These are phyloP conservation scores for Phytophthora pinifolia DNA, from an alignment of 352 stramenopile genomes.

Conservation along the genomic window DNA sequence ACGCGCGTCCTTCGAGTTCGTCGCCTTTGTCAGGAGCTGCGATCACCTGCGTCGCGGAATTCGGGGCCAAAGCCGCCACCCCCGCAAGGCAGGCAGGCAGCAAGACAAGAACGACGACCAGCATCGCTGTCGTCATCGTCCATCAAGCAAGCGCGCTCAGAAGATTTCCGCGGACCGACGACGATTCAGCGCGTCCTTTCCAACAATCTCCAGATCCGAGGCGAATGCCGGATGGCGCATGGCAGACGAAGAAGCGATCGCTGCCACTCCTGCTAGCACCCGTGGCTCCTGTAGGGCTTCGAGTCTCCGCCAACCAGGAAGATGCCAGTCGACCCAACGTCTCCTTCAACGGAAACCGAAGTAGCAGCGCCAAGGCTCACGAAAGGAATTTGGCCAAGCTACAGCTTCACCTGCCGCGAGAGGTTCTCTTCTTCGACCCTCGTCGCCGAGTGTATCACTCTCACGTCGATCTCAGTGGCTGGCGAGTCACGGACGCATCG, in stretches of 20 bases:
- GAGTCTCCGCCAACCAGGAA: constrained; percentile 27
- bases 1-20: constrained; percentile 62
- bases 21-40: constrained; percentile 68
- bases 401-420: constrained; percentile 36
- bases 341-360: constrained; percentile 8
- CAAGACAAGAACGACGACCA: constrained; percentile 8
- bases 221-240: constrained; percentile 24
- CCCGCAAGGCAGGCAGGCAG: not conserved
- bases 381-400: constrained; percentile 29
- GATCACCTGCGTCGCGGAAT: constrained; percentile 48
- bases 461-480: constrained; percentile 59
- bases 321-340: not conserved
- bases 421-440: constrained; percentile 41
- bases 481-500: constrained; percentile 43
- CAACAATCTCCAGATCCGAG: constrained; percentile 2
- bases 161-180: constrained; percentile 17
- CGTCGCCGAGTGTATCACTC: constrained; percentile 33
- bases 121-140: not conserved
- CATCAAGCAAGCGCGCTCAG: not conserved
- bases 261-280: constrained; percentile 10
- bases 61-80: constrained; percentile 5
- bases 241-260: constrained; percentile 28
- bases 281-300: constrained; percentile 11
- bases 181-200: constrained; percentile 27
- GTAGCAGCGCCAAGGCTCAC: constrained; percentile 21